A percentile compares a stretch with the other conserved stretches of the same genome.
phyloP scores from a whole-genome alignment of 148 eudicot genomes.

The Heliamphora exappendiculata region DNA sequence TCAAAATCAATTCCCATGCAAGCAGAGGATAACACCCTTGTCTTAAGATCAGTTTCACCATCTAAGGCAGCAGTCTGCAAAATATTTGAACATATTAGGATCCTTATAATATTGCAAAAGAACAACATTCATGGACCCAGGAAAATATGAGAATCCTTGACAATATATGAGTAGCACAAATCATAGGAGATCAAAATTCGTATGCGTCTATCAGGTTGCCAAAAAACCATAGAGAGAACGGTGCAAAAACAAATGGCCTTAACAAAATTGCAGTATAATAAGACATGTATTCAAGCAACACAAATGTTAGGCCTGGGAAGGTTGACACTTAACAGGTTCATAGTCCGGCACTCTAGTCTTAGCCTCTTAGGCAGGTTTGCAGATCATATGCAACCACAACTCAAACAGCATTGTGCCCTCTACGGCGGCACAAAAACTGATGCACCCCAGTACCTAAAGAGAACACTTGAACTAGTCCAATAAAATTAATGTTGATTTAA shows the following conservation, averaged over 20 bases:
- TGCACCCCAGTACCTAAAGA: no score
- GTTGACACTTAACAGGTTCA: not conserved
- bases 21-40: conserved; percentile 76
- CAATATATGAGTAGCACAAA: not conserved
- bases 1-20: conserved; percentile 92
- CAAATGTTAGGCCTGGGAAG: not conserved
- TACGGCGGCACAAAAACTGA: no score
- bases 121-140: not conserved
- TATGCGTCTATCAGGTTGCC: no score
- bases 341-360: not conserved
- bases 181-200: not conserved
- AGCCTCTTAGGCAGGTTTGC: not conserved
- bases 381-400: no score
- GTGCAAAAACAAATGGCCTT: not conserved
- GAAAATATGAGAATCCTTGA: not conserved
- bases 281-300: not conserved
- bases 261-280: not conserved
- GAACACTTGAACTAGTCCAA: no score
- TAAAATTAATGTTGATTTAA: no score
- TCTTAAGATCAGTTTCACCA: conserved; percentile 97
- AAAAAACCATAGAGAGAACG: not conserved
- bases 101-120: conserved; percentile 5
- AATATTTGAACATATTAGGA: conserved; percentile 10
- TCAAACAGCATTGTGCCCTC: no score
- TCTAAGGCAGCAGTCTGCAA: conserved; percentile 92